Base-by-base conservation (phyloP, 225 moss, liverwort and hornwort species). In the Neckera pumila region DNA sequence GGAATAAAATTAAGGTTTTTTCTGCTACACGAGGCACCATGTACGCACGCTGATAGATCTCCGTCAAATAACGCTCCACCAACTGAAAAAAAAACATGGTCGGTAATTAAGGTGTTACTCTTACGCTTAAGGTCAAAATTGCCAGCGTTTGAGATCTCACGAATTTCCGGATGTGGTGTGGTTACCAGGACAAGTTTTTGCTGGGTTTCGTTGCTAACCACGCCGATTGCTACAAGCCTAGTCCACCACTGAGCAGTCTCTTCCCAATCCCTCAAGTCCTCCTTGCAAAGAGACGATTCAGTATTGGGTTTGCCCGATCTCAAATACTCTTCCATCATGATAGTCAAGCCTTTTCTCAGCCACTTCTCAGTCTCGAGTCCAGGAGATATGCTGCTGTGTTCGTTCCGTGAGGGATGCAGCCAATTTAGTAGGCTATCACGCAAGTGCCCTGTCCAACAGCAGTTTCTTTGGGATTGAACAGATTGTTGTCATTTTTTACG, bases 21-120 rank as follows among this genome's bases (percentile, higher is more conserved):
- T 96, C 93, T 80, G 94, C 91, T 80, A 88, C 92, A 86, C 62
- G 89, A 66, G 91, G 90, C 79, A 93, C 86, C 92, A 89, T 92
- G 89, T 96, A 95, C 87, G 95, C 95, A 79, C 94, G 93, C 87
- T 94, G 94, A 90, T 94, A 95, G 23, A 92, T 93, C 86, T 95
- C 92, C 80, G 53, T 88, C 84, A 94, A 93, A 87, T 90, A 86
- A 81, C 87, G 86, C 84, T 96, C 91, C 89, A 96, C 91, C 87
- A 94, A 86, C 97, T 98, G 97, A 82, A 86, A 88, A 58, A 58
- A 84, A 72, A 89, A 43, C 49, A 88, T 2, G 60, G 62, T 87
- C 74, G 27, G 15, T 81, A 76, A 49, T 84, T 42, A 38, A 86
- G 62, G 70, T 71, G 38, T 33, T 70, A 43, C 40, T 62, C 65